Base-by-base conservation (phyloP, 176 grass and related monocot genomes). In the Oryza meridionalis region DNA sequence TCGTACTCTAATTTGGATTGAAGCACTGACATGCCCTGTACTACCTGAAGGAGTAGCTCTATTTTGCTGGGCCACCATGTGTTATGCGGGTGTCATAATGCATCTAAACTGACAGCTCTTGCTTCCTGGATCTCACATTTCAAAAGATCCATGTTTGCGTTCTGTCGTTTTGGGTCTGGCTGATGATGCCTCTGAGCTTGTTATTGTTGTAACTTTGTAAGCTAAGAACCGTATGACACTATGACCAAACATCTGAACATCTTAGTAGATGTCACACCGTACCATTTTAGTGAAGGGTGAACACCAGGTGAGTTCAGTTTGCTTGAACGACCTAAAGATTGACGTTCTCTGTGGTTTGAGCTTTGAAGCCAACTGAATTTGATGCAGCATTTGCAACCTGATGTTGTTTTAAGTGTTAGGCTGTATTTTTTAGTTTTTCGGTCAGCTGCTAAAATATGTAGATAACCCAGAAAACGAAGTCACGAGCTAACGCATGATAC, bases 1-100 rank as follows among this genome's bases (percentile, higher is more conserved):
- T 94, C 76, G 84, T 96, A 42, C 81, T 94, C 51, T 94, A 85
- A 86, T 55, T 67, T 69, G 68, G 40, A 29, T 31, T 14, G 65
- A 45, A 33, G 53, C 67, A 74, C 31, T 70, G 72, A 84, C 12
- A 19, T 33, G 55, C 46, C 32, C 50, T 31, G 15, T 77, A n/a
- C 50, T 77, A 27, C 43, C 69, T 22, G 72, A 68, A n/a, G 14
- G 44, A 84, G 62, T 26, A 79, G 70, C 76, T 86, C 65, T 31
- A 21, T 77, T 72, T 19, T 5, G 69, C 29, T 44, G 11, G 26
- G 33, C 3, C 55, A 42, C 73, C 17, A 21, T 82, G 12, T 43
- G 15, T 58, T 77, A 8, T 50, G 31, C 24, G 9, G 7, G 25
- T 85, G 65, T 15, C 46, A 49, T 70, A 11, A 29, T 10, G 22